phyloP scores from a whole-genome alignment of 768 basidiomycete genomes.

The Filobasidium wieringae region DNA sequence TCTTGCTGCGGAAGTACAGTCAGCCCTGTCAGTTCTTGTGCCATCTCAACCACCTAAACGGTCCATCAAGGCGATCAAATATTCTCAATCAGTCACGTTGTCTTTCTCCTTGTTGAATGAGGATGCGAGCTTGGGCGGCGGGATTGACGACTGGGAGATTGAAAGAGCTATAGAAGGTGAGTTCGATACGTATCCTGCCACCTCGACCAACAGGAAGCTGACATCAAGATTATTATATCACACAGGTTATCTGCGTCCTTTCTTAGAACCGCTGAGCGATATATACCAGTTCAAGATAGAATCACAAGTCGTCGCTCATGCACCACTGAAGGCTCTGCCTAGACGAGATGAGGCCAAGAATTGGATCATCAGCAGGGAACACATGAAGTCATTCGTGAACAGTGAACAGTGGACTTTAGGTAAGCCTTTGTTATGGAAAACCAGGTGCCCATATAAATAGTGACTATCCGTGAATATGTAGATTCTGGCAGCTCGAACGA shows the following conservation, averaged over 20 bases:
- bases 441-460: background rate
- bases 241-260: conserved; percentile 59
- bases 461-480: conserved; percentile 37
- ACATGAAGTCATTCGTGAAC: conserved; percentile 86
- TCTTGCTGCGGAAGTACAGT: background rate
- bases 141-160: conserved; percentile 62
- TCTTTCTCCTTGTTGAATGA: conserved; percentile 91
- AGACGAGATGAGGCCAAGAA: conserved; percentile 31
- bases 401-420: conserved; percentile 93
- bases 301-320: conserved; percentile 85
- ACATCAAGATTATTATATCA: background rate
- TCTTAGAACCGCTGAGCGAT: conserved; percentile 49
- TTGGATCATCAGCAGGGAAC: conserved; percentile 61
- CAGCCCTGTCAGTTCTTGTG: background rate
- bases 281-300: conserved; percentile 88
- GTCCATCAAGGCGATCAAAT: conserved; percentile 49
- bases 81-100: conserved; percentile 67
- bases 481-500: conserved; percentile 88
- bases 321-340: conserved; percentile 47
- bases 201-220: too few relatives aligned
- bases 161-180: conserved; percentile 52
- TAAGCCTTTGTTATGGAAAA: conserved; percentile 38
- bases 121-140: conserved; percentile 57
- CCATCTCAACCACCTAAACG: background rate
- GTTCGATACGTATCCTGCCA: conserved; percentile 27